These are phyloP conservation scores for Porogramme epimiltina DNA, from an alignment of 1,284 basidiomycete species.

Conservation along the genomic window DNA sequence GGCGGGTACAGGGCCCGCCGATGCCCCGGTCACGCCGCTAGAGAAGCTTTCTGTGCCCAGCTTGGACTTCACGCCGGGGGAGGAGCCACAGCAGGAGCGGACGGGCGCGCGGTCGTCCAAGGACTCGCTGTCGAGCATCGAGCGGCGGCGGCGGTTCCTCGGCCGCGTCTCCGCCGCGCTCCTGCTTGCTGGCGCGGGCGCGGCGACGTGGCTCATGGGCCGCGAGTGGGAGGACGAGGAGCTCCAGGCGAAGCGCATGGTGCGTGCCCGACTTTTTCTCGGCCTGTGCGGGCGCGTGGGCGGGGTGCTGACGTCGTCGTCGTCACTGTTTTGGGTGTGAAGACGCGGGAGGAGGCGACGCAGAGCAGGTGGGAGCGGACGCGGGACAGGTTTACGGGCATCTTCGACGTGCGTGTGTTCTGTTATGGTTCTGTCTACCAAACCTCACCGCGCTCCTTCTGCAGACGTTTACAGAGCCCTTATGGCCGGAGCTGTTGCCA, in stretches of 20 bases:
- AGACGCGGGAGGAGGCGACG: constrained; percentile 60
- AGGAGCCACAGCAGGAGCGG: constrained; percentile 29
- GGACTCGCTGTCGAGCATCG: constrained; percentile 71
- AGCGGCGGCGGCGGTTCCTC: constrained; percentile 61
- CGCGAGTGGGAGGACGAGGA: constrained; percentile 38
- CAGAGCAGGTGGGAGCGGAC: constrained; percentile 64
- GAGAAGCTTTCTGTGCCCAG: constrained; percentile 24
- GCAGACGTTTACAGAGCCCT: constrained; percentile 90
- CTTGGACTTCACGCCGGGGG: constrained; percentile 31
- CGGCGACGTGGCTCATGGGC: constrained; percentile 35
- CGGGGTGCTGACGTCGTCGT: constrained; percentile 8
- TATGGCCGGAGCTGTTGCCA: constrained; percentile 90
- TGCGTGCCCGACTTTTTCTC: constrained; percentile 32
- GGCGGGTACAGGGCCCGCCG: neutral
- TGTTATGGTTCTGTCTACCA: neutral
- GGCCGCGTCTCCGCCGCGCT: constrained; percentile 49
- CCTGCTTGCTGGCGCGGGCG: constrained; percentile 54
- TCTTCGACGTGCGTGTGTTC: constrained; percentile 59
- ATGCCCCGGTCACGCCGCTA: too few species aligned
- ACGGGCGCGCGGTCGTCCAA: constrained; percentile 77
- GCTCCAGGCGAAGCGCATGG: constrained; percentile 40
- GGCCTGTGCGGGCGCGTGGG: neutral
- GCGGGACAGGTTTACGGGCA: constrained; percentile 54
- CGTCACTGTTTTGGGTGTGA: neutral
- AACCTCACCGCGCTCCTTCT: constrained; percentile 8